Percentiles rank a stretch among this genome's conserved stretches.
Conservation (phyloP, 805 yeast genomes). For the Candida maris region DNA sequence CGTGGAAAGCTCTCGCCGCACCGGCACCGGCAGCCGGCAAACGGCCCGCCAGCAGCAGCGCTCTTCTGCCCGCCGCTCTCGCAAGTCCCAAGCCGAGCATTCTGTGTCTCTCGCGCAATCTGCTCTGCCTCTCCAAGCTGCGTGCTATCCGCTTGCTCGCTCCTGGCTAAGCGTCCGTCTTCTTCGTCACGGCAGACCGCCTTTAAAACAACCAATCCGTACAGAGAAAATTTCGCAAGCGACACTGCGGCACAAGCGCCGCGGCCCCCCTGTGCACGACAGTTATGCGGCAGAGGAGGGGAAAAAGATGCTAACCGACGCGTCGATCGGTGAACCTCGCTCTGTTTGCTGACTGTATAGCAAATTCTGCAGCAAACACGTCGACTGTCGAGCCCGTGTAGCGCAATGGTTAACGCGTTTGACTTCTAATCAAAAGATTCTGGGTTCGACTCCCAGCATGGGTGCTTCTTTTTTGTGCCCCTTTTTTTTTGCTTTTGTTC, state of each 20-base stretch:
- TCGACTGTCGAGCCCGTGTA: slow-evolving; percentile 15
- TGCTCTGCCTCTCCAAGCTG: not conserved
- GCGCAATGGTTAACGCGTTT: slow-evolving; percentile 66
- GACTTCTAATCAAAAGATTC: slow-evolving; percentile 65
- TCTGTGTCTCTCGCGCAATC: not conserved
- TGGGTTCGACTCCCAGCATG: slow-evolving; percentile 59
- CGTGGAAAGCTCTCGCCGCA: slow-evolving; percentile 13
- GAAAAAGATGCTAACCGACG: not conserved
- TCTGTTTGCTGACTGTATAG: not conserved
- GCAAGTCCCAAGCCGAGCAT: not conserved
- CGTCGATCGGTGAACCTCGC: slow-evolving; percentile 1
- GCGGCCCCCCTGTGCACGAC: not conserved
- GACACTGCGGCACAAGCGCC: not conserved
- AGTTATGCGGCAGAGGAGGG: not conserved
- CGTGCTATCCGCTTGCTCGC: not conserved
- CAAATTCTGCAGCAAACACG: not conserved
- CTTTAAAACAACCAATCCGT: slow-evolving; percentile 2
- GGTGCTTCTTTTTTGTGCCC: slow-evolving; percentile 13
- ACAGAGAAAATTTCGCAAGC: slow-evolving; percentile 1
- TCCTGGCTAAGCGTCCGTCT: not conserved
- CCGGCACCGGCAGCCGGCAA: not conserved
- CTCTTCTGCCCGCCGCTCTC: not conserved
- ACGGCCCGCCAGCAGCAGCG: not conserved
- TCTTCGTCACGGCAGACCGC: not conserved
- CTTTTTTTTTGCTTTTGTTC: too few species aligned